Evolutionary conservation across 805 yeast genomes (phyloP), one percentile per base, ranked within the genome.

Genomic region (Candida nitratophila): DNA sequence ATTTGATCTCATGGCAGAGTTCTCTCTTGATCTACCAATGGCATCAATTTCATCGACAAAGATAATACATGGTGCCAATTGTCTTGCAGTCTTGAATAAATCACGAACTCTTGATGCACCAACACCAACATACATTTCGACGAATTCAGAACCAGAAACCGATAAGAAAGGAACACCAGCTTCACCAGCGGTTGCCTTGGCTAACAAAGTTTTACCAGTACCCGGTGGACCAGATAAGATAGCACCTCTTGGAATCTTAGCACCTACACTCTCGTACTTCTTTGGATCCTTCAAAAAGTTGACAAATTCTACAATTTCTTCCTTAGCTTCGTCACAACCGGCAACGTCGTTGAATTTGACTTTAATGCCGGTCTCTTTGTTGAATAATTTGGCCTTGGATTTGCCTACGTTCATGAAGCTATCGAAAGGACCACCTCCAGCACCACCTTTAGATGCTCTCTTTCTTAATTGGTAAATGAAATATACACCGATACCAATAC

Each of bases 101-200:
- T 90, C 96, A 63, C 97, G 85, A 36, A 89, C 97, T 63, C 97
- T 76, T 3, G 91, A 82, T 4, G 96, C 96, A 68, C 96, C 96
- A 22, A 89, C 96, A 67, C 96, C 96, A 19, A 86, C 95, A 70
- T 86, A 89, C 96, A 89, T 89, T 64, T 89, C 96, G n/a, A 88
- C 95, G 53, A 89, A 89, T 61, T 89, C 96, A 14, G 96, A 87
- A 55, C 96, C 96, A 1, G 95, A 84, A 7, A 89, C 96, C 20
- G 93, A 82, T 51, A 80, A 80, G 62, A 89, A 89, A 22, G 97
- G 96, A 42, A 89, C 97, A 41, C 87, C 93, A 2, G 96, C 96
- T 63, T 89, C 96, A 54, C 97, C 96, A 2, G 96, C 97, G 22
- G 96, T 89, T 12, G 96, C 96, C 63, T 86, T 88, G 21, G 96